Percentiles rank a stretch among this genome's conserved stretches.
Evolutionary conservation across 768 basidiomycete genomes (phyloP).

Genomic region (Tricholoma furcatifolium): DNA sequence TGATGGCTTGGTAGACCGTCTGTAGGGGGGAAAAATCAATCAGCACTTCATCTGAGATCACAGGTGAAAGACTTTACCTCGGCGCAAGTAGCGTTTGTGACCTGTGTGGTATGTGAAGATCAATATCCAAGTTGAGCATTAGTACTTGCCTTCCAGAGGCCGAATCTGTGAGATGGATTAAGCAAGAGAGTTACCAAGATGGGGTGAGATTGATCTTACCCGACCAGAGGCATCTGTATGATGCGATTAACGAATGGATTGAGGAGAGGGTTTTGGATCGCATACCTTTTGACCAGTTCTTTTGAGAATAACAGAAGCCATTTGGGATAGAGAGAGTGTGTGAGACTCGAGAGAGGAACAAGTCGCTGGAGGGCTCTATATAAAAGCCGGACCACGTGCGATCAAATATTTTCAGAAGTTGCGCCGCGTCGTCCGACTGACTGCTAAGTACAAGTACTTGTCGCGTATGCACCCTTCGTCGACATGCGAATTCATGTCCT

Average conservation of each 20-base stretch:
- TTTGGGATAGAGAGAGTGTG: slow-evolving; percentile 21
- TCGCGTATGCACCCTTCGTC: not conserved
- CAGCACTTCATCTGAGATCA: not conserved
- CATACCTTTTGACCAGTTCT: slow-evolving; percentile 59
- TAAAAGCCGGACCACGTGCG: not conserved
- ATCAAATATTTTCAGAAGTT: not conserved
- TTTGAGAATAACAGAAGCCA: slow-evolving; percentile 55
- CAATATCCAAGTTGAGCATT: slow-evolving; percentile 21
- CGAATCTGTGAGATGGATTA: slow-evolving; percentile 43
- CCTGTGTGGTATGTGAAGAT: slow-evolving; percentile 47
- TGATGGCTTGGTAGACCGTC: slow-evolving; percentile 85
- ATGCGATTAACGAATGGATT: slow-evolving; percentile 2
- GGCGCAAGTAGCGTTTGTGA: slow-evolving; percentile 59
- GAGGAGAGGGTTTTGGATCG: not conserved
- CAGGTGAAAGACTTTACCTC: slow-evolving; percentile 39
- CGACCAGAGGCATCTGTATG: slow-evolving; percentile 66
- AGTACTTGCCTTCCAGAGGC: slow-evolving; percentile 63
- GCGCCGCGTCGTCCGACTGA: too few relatives aligned
- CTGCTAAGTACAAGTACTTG: too few relatives aligned
- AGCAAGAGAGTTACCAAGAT: slow-evolving; percentile 1
- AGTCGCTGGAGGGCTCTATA: not conserved
- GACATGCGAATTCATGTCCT: slow-evolving; percentile 73
- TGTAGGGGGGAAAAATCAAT: slow-evolving; percentile 24
- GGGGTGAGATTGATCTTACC: slow-evolving; percentile 40
- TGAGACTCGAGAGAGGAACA: slow-evolving; percentile 8